A percentile compares a stretch with the other conserved stretches of the same genome.
Evolutionary conservation across 2,329 filamentous ascomycete genomes (phyloP).

Genomic region (Hypoxylon sp.): DNA sequence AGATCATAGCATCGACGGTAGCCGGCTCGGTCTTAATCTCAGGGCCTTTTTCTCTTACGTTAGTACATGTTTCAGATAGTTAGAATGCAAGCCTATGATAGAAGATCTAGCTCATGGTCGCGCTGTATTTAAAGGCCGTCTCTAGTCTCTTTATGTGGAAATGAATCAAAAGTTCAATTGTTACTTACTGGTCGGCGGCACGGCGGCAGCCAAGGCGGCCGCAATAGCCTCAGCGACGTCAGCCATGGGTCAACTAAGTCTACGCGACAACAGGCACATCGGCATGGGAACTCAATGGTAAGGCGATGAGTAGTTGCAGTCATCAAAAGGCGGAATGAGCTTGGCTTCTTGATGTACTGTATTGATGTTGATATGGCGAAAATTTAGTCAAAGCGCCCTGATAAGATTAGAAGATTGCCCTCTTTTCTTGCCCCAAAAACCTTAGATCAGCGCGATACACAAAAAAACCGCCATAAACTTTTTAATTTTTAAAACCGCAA

Average conservation of each 20-base stretch:
- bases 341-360: constrained; percentile 19
- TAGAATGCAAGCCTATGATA: neutral
- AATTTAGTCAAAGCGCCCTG: constrained; percentile 51
- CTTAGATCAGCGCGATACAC: constrained; percentile 51
- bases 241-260: constrained; percentile 48
- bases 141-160: neutral
- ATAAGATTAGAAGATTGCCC: constrained; percentile 49
- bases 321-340: constrained; percentile 6
- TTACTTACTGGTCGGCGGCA: constrained; percentile 41
- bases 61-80: constrained; percentile 17
- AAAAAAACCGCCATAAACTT: constrained; percentile 39
- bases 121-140: neutral
- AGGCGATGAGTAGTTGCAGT: constrained; percentile 14
- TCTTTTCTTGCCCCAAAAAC: constrained; percentile 52
- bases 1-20: constrained; percentile 45
- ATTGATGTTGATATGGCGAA: constrained; percentile 42
- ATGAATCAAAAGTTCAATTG: constrained; percentile 4
- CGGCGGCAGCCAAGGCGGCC: constrained; percentile 50
- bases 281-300: constrained; percentile 24
- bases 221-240: constrained; percentile 53
- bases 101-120: neutral
- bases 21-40: constrained; percentile 52
- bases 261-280: constrained; percentile 34
- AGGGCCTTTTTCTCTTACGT: constrained; percentile 46
- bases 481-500: constrained; percentile 21